phyloP scores from a whole-genome alignment of 1,139 yeast genomes.

The Arxiozyma bovina region DNA sequence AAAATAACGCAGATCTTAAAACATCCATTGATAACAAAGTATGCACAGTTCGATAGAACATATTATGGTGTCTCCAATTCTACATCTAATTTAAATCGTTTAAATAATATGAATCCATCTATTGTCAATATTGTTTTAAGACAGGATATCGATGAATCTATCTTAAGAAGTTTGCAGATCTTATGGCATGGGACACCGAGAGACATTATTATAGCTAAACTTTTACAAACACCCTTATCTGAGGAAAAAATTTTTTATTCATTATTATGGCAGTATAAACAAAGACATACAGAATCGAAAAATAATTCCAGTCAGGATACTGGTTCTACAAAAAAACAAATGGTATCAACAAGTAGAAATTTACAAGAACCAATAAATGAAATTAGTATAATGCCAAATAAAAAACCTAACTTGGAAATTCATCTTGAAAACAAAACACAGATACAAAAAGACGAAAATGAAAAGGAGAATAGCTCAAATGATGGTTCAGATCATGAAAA shows the following conservation, averaged over 20 bases:
- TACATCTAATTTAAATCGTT: slow-evolving; percentile 20
- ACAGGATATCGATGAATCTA: slow-evolving; percentile 67
- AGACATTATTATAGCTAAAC: slow-evolving; percentile 48
- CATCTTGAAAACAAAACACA: background rate
- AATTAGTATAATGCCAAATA: background rate
- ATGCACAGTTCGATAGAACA: slow-evolving; percentile 28
- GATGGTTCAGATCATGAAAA: slow-evolving; percentile 3
- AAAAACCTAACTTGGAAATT: background rate
- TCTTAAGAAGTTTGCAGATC: slow-evolving; percentile 75
- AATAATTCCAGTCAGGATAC: slow-evolving; percentile 6
- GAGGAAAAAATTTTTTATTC: slow-evolving; percentile 89
- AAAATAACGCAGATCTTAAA: slow-evolving; percentile 59
- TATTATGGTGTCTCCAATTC: slow-evolving; percentile 32
- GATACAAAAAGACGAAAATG: too few relatives aligned
- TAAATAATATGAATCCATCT: slow-evolving; percentile 21
- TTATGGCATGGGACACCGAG: slow-evolving; percentile 83
- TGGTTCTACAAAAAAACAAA: background rate
- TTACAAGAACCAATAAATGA: background rate
- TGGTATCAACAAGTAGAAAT: too few relatives aligned
- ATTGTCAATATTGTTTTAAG: slow-evolving; percentile 34
- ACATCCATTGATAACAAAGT: slow-evolving; percentile 75
- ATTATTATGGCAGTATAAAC: slow-evolving; percentile 71
- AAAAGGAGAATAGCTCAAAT: background rate
- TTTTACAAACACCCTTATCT: slow-evolving; percentile 52
- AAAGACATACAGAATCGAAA: slow-evolving; percentile 33